A percentile compares a stretch with the other conserved stretches of the same genome.
These are phyloP conservation scores for Neostapfia colusana DNA, from an alignment of 176 grass and related monocot genomes.

Conservation along the genomic window DNA sequence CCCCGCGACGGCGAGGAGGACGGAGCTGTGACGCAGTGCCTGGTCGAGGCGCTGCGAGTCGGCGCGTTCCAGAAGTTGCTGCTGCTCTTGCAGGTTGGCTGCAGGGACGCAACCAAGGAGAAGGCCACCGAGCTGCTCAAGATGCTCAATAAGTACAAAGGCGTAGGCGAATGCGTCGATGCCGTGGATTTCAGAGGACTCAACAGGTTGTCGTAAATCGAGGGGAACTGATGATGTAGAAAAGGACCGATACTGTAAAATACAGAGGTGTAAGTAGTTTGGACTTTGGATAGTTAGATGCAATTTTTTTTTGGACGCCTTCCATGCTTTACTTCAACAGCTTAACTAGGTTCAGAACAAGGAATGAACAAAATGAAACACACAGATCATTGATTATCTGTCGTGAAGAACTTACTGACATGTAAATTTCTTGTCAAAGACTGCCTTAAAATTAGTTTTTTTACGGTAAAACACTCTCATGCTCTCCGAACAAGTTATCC, in stretches of 20 bases:
- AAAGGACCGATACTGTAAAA: slow-evolving; percentile 15
- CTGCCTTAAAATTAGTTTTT: background rate
- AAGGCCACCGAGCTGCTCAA: slow-evolving; percentile 75
- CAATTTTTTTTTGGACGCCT: slow-evolving; percentile 14
- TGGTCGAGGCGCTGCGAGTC: slow-evolving; percentile 54
- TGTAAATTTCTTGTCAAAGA: background rate
- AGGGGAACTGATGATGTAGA: background rate
- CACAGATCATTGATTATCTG: background rate
- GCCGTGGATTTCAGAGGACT: slow-evolving; percentile 66
- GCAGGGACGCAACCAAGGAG: slow-evolving; percentile 63
- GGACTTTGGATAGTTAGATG: slow-evolving; percentile 11
- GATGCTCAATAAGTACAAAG: slow-evolving; percentile 65
- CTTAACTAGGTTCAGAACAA: slow-evolving; percentile 8
- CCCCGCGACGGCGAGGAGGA: slow-evolving; percentile 15
- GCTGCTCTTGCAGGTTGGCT: slow-evolving; percentile 75
- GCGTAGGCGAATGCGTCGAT: slow-evolving; percentile 55
- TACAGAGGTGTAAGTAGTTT: slow-evolving; percentile 2
- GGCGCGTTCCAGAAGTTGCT: slow-evolving; percentile 91
- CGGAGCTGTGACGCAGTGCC: slow-evolving; percentile 31
- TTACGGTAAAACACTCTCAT: background rate
- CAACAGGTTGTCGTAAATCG: slow-evolving; percentile 55
- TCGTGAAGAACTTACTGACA: background rate
- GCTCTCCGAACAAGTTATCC: background rate
- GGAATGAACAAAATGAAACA: background rate
- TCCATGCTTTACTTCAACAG: background rate